Evolutionary conservation across 2,329 filamentous ascomycete species (phyloP).

Genomic region (Emergomyces pasteurianus): DNA sequence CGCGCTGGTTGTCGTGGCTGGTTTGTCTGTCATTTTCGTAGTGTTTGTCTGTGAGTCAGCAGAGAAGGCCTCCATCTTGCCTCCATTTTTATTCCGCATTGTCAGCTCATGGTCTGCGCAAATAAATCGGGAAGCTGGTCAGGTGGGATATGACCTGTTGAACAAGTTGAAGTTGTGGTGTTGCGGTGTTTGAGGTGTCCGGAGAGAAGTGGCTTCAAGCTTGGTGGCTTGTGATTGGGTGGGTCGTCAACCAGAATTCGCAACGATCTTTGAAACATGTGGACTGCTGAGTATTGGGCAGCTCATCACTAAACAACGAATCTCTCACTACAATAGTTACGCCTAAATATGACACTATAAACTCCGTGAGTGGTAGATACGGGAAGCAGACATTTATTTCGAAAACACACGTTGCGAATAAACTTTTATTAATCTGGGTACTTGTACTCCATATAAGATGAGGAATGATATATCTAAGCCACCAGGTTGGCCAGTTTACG

Average conservation of each 20-base stretch:
- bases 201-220: slow-evolving; percentile 2
- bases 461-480: neutral
- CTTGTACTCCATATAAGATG: neutral
- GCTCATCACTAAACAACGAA: neutral
- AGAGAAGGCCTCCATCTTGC: slow-evolving; percentile 1
- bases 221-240: neutral
- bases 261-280: too few relatives aligned
- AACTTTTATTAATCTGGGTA: neutral
- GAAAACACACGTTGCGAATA: neutral
- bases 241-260: neutral
- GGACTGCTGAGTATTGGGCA: neutral
- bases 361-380: too few relatives aligned
- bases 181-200: neutral
- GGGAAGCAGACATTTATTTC: too few relatives aligned
- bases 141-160: neutral
- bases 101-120: slow-evolving; percentile 7
- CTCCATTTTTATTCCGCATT: slow-evolving; percentile 8
- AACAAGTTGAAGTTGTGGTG: neutral
- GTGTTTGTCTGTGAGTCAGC: neutral
- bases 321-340: neutral
- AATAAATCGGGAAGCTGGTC: neutral
- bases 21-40: neutral
- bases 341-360: too few relatives aligned
- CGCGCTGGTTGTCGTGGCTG: neutral
- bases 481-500: neutral